phyloP scores from a whole-genome alignment of 2,329 filamentous ascomycete genomes.

The Fusarium tjaetaba region DNA sequence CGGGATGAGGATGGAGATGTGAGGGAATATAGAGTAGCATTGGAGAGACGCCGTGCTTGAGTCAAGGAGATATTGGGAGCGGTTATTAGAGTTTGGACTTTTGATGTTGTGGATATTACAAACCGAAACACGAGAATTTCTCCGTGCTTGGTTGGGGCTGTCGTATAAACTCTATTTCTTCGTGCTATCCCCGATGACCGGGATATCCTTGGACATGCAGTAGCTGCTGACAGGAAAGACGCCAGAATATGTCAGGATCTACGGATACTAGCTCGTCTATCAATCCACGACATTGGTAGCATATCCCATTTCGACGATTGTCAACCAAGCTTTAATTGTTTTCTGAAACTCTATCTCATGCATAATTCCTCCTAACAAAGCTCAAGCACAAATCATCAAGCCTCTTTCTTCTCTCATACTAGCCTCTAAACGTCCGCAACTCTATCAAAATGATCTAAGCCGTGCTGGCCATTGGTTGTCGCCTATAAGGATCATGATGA shows the following conservation, averaged over 20 bases:
- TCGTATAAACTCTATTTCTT: background rate
- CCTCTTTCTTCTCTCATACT: background rate
- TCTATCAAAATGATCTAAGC: background rate
- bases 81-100: background rate
- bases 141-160: background rate
- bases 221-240: background rate
- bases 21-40: background rate
- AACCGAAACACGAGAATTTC: background rate
- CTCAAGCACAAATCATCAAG: accelerated
- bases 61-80: background rate
- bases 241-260: background rate
- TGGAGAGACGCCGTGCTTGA: no score
- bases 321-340: accelerated
- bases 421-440: no score
- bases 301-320: background rate
- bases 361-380: no score
- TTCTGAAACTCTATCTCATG: no score
- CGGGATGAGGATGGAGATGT: background rate
- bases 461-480: background rate
- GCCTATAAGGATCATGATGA: background rate
- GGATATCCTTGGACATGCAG: background rate
- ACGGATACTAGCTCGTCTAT: background rate
- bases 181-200: background rate
- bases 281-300: accelerated
- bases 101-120: background rate